Base-by-base conservation (phyloP, 345 rosid genomes). In the Boechera stricta region DNA sequence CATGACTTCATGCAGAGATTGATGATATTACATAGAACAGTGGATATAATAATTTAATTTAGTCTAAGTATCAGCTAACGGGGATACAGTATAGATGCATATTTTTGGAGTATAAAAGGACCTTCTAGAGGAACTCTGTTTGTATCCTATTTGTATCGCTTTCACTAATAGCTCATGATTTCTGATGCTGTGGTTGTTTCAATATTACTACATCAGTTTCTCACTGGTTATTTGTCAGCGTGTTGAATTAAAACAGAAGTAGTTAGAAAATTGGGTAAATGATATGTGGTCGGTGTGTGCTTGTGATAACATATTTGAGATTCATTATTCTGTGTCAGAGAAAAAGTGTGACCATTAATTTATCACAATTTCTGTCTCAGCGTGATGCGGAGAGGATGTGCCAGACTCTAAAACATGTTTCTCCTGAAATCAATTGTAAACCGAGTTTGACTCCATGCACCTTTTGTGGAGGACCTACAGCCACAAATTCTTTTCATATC, bases 361-460 rank as follows among this genome's bases (percentile, higher is more conserved):
- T 21, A 42, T 39, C 21, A 9, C 7, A 29, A 69, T 16, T 79
- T 58, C 60, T 54, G 72, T 52, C 72, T 77, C 84, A 93, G 98
- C 74, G 35, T 77, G 91, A 94, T 81, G 97, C 92, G 51, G 91
- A 83, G 86, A 87, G 71, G 86, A 79, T 89, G 85, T 92, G 85
- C 79, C 77, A 45, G 62, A 68, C 66, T 81, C n/a, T 94, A 61
- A 86, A 64, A 47, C 69, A 81, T 66, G 85, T 78, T 75, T 48
- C 87, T 45, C 18, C 73, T 68, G 91, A 80, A 7, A 72, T 75
- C 67, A 72, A 39, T 12, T 81, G 82, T 81, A 81, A 32, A 33
- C 73, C 81, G 54, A 56, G 67, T 74, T 81, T 86, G 38, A 55
- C 66, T 10, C 82, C 78, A 62, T 88, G 95, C 72, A 82, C 81